Evolutionary conservation across 1,139 yeast species (phyloP).

Genomic region (Nakaseomyces sp.): DNA sequence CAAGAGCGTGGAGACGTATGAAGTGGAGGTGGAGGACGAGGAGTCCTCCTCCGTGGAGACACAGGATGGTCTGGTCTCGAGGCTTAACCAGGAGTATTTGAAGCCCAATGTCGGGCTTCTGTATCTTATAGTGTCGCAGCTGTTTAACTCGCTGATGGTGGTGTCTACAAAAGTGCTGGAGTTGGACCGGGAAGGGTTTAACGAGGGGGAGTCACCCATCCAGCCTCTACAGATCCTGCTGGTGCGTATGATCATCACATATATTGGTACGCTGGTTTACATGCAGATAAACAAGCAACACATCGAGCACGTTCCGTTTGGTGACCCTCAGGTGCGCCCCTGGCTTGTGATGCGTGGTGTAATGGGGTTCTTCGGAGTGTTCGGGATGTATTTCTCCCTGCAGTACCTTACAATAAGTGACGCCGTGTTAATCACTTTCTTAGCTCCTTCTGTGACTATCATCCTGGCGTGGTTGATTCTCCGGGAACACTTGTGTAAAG

Average conservation of each 20-base stretch:
- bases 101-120: slow-evolving; percentile 33
- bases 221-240: slow-evolving; percentile 73
- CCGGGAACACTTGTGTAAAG: slow-evolving; percentile 55
- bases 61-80: slow-evolving; percentile 5
- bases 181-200: slow-evolving; percentile 37
- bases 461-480: slow-evolving; percentile 61
- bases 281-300: slow-evolving; percentile 39
- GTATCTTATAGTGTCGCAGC: slow-evolving; percentile 45
- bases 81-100: slow-evolving; percentile 11
- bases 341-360: slow-evolving; percentile 56
- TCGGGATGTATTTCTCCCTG: slow-evolving; percentile 65
- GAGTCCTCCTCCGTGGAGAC: no score
- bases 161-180: slow-evolving; percentile 59
- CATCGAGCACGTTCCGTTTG: slow-evolving; percentile 59
- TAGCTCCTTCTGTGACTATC: slow-evolving; percentile 72
- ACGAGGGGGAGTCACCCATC: slow-evolving; percentile 29
- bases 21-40: neutral
- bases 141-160: slow-evolving; percentile 65
- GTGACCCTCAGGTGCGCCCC: slow-evolving; percentile 51
- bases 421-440: slow-evolving; percentile 70
- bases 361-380: slow-evolving; percentile 73
- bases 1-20: neutral
- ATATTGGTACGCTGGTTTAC: slow-evolving; percentile 45
- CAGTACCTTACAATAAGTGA: slow-evolving; percentile 68
- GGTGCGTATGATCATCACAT: slow-evolving; percentile 68